A percentile compares a stretch with the other conserved stretches of the same genome.
Evolutionary conservation across 1,139 yeast species (phyloP).

Genomic region (Torulaspora pretoriensis): DNA sequence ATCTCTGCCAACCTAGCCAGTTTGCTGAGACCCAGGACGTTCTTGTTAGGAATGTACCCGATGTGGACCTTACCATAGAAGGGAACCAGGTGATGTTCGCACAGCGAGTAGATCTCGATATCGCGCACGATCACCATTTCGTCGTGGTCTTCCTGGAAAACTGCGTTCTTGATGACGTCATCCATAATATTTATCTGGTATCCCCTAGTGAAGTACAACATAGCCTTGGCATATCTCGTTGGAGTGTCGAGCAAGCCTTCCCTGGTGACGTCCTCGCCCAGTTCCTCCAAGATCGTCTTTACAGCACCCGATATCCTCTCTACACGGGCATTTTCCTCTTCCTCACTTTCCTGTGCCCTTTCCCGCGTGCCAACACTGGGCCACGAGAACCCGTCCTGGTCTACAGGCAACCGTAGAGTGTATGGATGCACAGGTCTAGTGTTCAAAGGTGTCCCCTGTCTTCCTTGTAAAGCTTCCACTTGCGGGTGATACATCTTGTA

Average conservation of each 20-base stretch:
- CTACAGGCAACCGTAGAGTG: conserved; percentile 80
- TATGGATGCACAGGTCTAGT: conserved; percentile 82
- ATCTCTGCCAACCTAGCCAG: conserved; percentile 94
- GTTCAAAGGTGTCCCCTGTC: conserved; percentile 47
- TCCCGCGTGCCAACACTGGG: conserved; percentile 84
- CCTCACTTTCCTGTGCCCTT: conserved; percentile 63
- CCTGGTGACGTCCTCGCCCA: conserved; percentile 87
- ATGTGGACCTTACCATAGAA: conserved; percentile 95
- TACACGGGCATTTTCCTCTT: conserved; percentile 59
- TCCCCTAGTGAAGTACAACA: conserved; percentile 93
- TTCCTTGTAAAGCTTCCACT: conserved; percentile 17
- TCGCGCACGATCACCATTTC: conserved; percentile 98
- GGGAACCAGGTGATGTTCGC: conserved; percentile 98
- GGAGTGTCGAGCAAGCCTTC: conserved; percentile 95
- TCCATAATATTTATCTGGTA: conserved; percentile 80
- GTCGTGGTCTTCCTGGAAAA: conserved; percentile 96
- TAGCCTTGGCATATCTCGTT: conserved; percentile 91
- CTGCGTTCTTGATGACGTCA: conserved; percentile 91
- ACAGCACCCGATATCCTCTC: conserved; percentile 81
- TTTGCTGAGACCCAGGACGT: conserved; percentile 91
- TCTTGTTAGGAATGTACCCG: conserved; percentile 91
- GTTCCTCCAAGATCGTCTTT: conserved; percentile 69
- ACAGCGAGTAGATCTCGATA: conserved; percentile 83
- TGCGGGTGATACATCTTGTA: conserved; percentile 8
- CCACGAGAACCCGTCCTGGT: conserved; percentile 89